Conservation (phyloP, 2,329 filamentous ascomycete species). For the Aspergillus chevalieri region DNA sequence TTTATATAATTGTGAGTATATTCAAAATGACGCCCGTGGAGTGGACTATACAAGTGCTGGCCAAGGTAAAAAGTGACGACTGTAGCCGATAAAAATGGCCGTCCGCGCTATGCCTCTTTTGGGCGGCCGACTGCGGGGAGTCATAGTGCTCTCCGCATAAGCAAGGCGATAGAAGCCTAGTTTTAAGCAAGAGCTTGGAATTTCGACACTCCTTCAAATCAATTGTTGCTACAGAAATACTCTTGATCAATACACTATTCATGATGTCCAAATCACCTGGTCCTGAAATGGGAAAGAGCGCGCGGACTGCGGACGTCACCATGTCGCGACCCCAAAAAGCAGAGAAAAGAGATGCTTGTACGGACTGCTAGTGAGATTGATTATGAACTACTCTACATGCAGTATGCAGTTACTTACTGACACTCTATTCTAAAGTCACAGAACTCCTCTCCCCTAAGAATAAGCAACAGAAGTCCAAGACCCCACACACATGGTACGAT, state of each 20-base stretch:
- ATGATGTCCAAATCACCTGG: not conserved
- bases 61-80: not conserved
- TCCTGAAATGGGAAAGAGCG: constrained; percentile 7
- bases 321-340: constrained; percentile 8
- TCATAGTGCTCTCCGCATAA: not conserved
- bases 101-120: constrained; percentile 26
- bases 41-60: not conserved
- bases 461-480: constrained; percentile 30
- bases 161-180: not conserved
- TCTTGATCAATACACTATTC: not conserved
- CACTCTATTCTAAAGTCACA: constrained; percentile 34
- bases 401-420: not conserved
- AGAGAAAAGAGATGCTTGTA: constrained; percentile 35
- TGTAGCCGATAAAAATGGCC: constrained; percentile 12
- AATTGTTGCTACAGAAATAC: not conserved
- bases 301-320: constrained; percentile 1
- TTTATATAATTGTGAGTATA: not conserved
- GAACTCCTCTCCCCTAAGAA: constrained; percentile 51
- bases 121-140: not conserved
- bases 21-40: constrained; percentile 19
- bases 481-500: constrained; percentile 12
- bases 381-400: not conserved
- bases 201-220: not conserved
- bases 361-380: not conserved
- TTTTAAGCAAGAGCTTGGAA: not conserved